Evolutionary conservation across 768 basidiomycete genomes (phyloP).

Genomic region (Hygrophorus pudorinus): DNA sequence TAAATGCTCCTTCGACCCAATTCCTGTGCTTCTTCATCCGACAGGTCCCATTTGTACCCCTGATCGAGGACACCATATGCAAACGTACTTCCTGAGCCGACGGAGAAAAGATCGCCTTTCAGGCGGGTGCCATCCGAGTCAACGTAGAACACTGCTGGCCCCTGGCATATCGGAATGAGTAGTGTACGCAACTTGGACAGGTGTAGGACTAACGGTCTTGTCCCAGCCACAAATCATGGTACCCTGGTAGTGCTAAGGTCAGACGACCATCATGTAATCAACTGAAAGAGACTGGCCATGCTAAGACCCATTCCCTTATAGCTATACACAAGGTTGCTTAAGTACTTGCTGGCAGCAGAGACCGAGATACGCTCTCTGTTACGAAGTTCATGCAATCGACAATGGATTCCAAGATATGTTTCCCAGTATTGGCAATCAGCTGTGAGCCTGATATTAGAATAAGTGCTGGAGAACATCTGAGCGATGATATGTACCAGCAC

Average conservation of each 20-base stretch:
- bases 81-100: conserved; percentile 95
- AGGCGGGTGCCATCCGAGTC: conserved; percentile 94
- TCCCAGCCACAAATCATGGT: conserved; percentile 99
- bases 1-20: conserved; percentile 90
- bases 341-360: conserved; percentile 96
- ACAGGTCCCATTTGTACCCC: conserved; percentile 87
- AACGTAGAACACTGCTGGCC: conserved; percentile 92
- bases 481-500: conserved; percentile 60
- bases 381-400: conserved; percentile 90
- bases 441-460: conserved; percentile 16
- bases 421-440: conserved; percentile 98
- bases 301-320: conserved; percentile 99
- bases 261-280: neutral
- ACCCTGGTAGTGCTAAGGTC: conserved; percentile 43
- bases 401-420: conserved; percentile 97
- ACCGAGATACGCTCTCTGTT: conserved; percentile 97
- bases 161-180: conserved; percentile 31
- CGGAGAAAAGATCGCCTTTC: conserved; percentile 96
- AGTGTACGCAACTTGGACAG: neutral
- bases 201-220: conserved; percentile 65
- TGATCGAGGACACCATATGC: conserved; percentile 99
- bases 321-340: conserved; percentile 92
- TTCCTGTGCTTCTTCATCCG: conserved; percentile 90
- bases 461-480: neutral
- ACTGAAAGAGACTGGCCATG: conserved; percentile 56